Evolutionary conservation across 495 filamentous ascomycete genomes (phyloP).

Genomic region (Lasiosphaeria hispida): DNA sequence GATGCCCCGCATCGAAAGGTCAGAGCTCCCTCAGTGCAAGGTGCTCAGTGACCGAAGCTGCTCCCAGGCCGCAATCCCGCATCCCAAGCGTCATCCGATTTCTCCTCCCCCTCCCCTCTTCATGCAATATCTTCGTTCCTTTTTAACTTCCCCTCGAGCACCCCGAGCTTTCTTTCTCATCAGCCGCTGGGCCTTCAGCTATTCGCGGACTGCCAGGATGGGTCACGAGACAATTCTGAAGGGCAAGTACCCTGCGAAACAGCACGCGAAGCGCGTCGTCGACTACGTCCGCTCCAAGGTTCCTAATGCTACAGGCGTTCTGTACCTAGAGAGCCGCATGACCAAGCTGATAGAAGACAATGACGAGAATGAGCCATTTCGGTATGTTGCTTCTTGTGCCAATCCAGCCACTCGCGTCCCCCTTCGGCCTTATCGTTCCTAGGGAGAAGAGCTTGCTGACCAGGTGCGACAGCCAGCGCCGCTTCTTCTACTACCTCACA

Average conservation of each 20-base stretch:
- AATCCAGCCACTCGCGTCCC: too few relatives aligned
- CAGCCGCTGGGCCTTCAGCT: slow-evolving; percentile 3
- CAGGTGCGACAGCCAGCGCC: slow-evolving; percentile 64
- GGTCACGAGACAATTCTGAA: slow-evolving; percentile 42
- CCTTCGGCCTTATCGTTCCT: neutral
- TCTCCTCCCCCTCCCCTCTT: neutral
- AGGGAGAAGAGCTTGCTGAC: slow-evolving; percentile 8
- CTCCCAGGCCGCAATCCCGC: neutral
- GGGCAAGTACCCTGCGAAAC: slow-evolving; percentile 94
- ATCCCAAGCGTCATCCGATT: neutral
- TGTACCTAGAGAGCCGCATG: slow-evolving; percentile 87
- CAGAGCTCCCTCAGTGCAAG: neutral
- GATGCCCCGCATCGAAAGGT: slow-evolving; percentile 8
- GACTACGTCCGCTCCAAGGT: slow-evolving; percentile 64
- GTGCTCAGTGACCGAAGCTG: neutral
- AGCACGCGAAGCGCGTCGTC: slow-evolving; percentile 78
- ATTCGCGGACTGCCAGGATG: slow-evolving; percentile 14
- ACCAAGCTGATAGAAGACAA: slow-evolving; percentile 78
- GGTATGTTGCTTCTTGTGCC: slow-evolving; percentile 47
- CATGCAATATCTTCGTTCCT: neutral
- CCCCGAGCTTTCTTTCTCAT: neutral
- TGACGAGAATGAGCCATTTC: slow-evolving; percentile 73
- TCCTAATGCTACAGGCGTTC: slow-evolving; percentile 58
- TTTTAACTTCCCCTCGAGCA: neutral
- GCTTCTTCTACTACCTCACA: slow-evolving; percentile 92